A percentile compares a stretch with the other conserved stretches of the same genome.
These are phyloP conservation scores for Saccharomyces paradoxus DNA, from an alignment of 805 yeast species.

Conservation along the genomic window DNA sequence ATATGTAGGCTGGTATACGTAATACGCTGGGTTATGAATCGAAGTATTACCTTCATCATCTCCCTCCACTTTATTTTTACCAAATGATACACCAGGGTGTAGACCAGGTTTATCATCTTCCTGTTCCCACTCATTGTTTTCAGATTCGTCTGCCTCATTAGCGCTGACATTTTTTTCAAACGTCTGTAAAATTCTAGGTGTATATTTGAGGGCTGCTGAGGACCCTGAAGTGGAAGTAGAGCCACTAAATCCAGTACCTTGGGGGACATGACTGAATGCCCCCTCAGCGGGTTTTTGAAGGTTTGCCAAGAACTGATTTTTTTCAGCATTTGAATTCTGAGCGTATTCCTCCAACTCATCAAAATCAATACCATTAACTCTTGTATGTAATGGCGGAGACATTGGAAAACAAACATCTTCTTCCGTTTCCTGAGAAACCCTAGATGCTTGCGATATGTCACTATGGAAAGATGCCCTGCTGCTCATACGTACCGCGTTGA, in stretches of 20 bases:
- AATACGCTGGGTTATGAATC: background rate
- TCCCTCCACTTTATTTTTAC: slow-evolving; percentile 29
- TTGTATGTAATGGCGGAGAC: slow-evolving; percentile 47
- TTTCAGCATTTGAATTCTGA: slow-evolving; percentile 45
- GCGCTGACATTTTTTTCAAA: background rate
- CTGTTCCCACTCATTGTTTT: background rate
- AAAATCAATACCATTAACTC: slow-evolving; percentile 72
- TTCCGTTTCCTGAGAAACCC: slow-evolving; percentile 79
- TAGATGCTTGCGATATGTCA: slow-evolving; percentile 64
- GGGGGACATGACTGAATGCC: background rate
- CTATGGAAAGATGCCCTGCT: slow-evolving; percentile 32
- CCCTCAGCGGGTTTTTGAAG: background rate
- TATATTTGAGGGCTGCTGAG: slow-evolving; percentile 52
- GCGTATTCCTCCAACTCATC: slow-evolving; percentile 78
- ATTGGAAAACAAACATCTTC: slow-evolving; percentile 95
- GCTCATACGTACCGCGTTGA: background rate
- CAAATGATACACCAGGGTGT: slow-evolving; percentile 32
- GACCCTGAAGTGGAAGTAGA: slow-evolving; percentile 32
- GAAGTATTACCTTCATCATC: slow-evolving; percentile 2
- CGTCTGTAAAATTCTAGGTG: slow-evolving; percentile 32
- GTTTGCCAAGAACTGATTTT: slow-evolving; percentile 28
- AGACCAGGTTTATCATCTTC: background rate
- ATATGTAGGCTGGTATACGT: slow-evolving; percentile 5
- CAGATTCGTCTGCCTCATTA: background rate
- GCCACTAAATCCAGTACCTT: slow-evolving; percentile 3